These are phyloP conservation scores for Tuber indicum DNA, from an alignment of 495 filamentous ascomycete species.

Conservation along the genomic window DNA sequence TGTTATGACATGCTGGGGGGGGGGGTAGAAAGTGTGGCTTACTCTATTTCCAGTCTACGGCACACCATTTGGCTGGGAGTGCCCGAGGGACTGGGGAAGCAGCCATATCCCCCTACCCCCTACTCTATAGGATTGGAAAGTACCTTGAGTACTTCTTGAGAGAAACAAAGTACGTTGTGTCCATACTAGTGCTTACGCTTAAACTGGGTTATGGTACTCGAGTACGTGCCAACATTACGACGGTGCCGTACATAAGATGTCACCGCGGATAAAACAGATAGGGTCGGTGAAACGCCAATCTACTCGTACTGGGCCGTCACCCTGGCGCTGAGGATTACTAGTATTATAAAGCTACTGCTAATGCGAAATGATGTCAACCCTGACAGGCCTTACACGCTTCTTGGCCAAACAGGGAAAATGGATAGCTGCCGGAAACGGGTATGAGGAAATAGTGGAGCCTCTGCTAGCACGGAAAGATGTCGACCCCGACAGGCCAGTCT, in stretches of 20 bases:
- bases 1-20: too few species aligned
- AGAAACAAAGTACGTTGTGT: too few species aligned
- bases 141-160: too few species aligned
- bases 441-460: constrained; percentile 29
- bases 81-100: too few species aligned
- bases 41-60: too few species aligned
- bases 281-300: background rate
- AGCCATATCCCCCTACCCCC: too few species aligned
- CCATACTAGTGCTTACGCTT: too few species aligned
- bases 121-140: too few species aligned
- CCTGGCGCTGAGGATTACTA: background rate
- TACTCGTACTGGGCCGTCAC: background rate
- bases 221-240: too few species aligned
- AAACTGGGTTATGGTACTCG: too few species aligned
- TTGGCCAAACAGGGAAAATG: constrained; percentile 43
- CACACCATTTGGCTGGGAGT: too few species aligned
- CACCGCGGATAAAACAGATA: background rate
- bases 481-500: background rate
- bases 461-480: background rate
- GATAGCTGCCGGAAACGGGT: constrained; percentile 43
- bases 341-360: background rate
- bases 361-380: background rate
- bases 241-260: background rate
- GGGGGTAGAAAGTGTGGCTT: too few species aligned
- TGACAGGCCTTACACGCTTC: background rate